Conservation (phyloP, 495 filamentous ascomycete genomes). For the Aspergillus hancockii region DNA sequence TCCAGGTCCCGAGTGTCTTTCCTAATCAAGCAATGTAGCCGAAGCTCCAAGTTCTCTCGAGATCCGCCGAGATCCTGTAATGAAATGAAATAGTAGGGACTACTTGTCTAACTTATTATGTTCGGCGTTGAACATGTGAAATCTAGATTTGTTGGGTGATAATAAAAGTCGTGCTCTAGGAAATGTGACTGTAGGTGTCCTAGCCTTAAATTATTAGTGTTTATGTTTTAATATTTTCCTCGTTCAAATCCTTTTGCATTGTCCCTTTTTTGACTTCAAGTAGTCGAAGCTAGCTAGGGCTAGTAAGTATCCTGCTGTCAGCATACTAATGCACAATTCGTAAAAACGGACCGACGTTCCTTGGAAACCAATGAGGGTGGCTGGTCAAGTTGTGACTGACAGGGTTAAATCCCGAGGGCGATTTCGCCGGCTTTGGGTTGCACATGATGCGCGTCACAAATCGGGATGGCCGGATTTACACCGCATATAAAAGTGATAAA, state of each 20-base stretch:
- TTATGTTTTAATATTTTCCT: too few species aligned
- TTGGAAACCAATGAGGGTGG: constrained; percentile 19
- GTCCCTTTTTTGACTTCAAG: background rate
- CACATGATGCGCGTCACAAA: constrained; percentile 28
- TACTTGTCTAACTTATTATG: too few species aligned
- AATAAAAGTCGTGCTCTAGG: too few species aligned
- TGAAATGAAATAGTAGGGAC: background rate
- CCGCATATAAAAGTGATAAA: constrained; percentile 5
- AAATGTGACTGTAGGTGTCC: too few species aligned
- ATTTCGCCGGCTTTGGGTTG: constrained; percentile 19
- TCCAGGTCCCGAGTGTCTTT: background rate
- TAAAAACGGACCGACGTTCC: constrained; percentile 15
- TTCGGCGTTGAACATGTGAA: too few species aligned
- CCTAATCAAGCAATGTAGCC: constrained; percentile 5
- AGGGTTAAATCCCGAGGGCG: constrained; percentile 20
- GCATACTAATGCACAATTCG: constrained; percentile 21
- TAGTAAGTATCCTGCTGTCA: constrained; percentile 15
- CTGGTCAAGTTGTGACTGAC: constrained; percentile 13
- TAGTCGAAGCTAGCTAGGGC: background rate
- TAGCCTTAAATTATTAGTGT: too few species aligned
- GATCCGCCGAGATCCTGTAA: constrained; percentile 2
- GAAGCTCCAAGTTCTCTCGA: constrained; percentile 7
- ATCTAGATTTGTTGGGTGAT: too few species aligned
- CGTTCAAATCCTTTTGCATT: too few species aligned
- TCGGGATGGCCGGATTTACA: constrained; percentile 28